Conservation (phyloP, 495 filamentous ascomycete species). For the Penicillium verhagenii region DNA sequence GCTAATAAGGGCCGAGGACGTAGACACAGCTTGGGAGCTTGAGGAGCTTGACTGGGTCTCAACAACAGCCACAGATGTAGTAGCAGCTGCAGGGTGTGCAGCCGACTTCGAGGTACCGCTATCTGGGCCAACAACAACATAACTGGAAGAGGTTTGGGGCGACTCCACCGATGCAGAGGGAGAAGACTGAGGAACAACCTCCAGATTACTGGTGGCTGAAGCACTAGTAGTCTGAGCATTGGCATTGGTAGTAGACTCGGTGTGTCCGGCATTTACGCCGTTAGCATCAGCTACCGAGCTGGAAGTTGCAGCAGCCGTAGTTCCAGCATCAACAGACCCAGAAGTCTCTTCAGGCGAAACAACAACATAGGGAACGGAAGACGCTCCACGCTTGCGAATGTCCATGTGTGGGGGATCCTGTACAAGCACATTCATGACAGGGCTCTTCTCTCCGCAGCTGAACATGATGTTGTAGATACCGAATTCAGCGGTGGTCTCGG, state of each 20-base stretch:
- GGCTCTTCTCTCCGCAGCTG: conserved; percentile 72
- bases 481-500: conserved; percentile 58
- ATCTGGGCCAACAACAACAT: background rate
- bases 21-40: background rate
- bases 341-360: conserved; percentile 30
- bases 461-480: conserved; percentile 77
- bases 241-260: background rate
- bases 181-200: background rate
- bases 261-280: background rate
- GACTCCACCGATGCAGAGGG: background rate
- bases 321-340: conserved; percentile 5
- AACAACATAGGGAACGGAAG: background rate
- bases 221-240: background rate
- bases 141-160: background rate
- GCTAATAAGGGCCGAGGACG: background rate
- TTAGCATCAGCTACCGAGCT: background rate
- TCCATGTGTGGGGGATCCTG: background rate
- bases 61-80: background rate
- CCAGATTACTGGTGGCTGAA: background rate
- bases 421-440: no score
- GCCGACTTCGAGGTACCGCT: background rate
- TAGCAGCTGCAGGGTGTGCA: background rate
- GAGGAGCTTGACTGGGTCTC: no score
- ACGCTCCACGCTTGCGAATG: background rate
- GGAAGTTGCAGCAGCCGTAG: background rate